Evolutionary conservation across 345 rosid species (phyloP), one percentile per base, ranked within the genome.

Genomic region (Diplotaxis tenuifolia): DNA sequence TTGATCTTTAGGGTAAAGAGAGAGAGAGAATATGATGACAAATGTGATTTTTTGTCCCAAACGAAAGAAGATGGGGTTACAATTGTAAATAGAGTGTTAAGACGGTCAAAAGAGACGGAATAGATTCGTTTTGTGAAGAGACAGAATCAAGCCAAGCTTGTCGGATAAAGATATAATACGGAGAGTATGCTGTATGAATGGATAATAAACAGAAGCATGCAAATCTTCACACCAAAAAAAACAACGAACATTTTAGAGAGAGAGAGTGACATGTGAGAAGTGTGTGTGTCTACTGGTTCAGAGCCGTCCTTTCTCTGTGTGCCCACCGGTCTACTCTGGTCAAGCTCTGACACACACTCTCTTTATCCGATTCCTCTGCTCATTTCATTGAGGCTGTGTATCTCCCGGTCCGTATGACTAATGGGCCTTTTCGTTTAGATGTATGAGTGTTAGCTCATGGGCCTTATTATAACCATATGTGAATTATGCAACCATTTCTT

Each of bases 251-350:
- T 61, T 28, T 27, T 1, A 22, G 71, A 64, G 79, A 19, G 78
- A 75, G 79, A 68, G 65, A 69, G 70, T 47, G 79, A 76, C 75
- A 76, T 76, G 75, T 63, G 75, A 76, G 59, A 70, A 45, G 34
- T 76, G 47, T 76, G 79, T 75, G 71, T 70, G 71, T 76, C 70
- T 50, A 18, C 52, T 76, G 66, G 66, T 42, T 70, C 66, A 62
- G 42, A 70, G 71, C 79, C 75, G 79, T 75, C 79, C 79, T 68
- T 75, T 4, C 63, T 27, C 74, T 75, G 50, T 56, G 79, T 76
- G 63, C 64, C 71, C 53, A 42, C 66, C 56, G 75, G 70, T 69
- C 79, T 69, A 75, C 42, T 42, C 70, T 75, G 74, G 28, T 75
- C 70, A 62, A 68, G 10, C 60, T 61, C 73, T 75, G 73, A 75